A percentile compares a stretch with the other conserved stretches of the same genome.
These are phyloP conservation scores for Alternaria tenuissima DNA, from an alignment of 2,329 filamentous ascomycete genomes.

Conservation along the genomic window DNA sequence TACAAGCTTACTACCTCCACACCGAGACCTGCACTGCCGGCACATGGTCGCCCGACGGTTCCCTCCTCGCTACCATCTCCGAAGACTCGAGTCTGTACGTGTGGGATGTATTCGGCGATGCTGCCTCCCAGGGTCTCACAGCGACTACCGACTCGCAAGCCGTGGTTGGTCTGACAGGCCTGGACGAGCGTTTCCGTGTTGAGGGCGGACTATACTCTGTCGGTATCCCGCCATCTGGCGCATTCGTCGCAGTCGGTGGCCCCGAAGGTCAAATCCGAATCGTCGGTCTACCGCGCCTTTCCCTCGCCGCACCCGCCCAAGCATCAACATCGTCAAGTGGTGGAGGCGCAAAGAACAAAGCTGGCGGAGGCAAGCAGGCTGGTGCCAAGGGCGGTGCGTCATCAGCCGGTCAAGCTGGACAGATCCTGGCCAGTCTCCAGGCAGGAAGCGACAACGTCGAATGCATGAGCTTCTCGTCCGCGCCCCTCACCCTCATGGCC, in stretches of 20 bases:
- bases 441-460: constrained; percentile 83
- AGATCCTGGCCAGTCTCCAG: constrained; percentile 83
- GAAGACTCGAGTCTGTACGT: constrained; percentile 91
- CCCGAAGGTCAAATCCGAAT: constrained; percentile 87
- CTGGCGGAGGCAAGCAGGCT: constrained; percentile 56
- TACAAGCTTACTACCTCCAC: constrained; percentile 93
- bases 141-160: constrained; percentile 66
- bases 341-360: constrained; percentile 59
- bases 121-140: constrained; percentile 69
- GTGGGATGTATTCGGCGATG: constrained; percentile 88
- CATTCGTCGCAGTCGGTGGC: constrained; percentile 85
- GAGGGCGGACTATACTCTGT: constrained; percentile 92
- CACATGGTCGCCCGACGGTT: constrained; percentile 87
- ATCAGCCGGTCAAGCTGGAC: constrained; percentile 64
- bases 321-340: constrained; percentile 52
- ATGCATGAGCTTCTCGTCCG: constrained; percentile 71
- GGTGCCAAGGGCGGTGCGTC: constrained; percentile 49
- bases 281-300: constrained; percentile 77
- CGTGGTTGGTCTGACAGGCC: constrained; percentile 77
- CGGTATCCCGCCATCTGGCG: constrained; percentile 79
- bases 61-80: constrained; percentile 83
- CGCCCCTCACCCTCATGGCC: constrained; percentile 67
- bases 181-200: constrained; percentile 89
- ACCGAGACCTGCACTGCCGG: constrained; percentile 87
- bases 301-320: constrained; percentile 40